Conservation (phyloP, 345 rosid species). For the Arabis hirsuta region DNA sequence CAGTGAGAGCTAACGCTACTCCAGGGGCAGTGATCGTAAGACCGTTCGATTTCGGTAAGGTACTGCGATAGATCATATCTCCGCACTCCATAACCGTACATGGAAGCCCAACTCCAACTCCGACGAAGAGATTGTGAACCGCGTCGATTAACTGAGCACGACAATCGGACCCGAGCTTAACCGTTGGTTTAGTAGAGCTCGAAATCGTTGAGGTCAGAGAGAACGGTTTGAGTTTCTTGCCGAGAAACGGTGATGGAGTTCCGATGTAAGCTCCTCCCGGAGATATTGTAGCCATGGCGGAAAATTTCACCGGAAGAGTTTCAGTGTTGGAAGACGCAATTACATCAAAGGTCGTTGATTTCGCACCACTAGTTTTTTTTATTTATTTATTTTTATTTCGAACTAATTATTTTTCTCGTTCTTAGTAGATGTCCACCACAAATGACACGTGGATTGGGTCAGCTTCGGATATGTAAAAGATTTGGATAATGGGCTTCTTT, state of each 20-base stretch:
- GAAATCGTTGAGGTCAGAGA: conserved; percentile 37
- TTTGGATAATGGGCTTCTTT: conserved; percentile 4
- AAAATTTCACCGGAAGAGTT: conserved; percentile 20
- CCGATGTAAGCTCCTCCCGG: conserved; percentile 59
- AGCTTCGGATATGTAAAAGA: conserved; percentile 14
- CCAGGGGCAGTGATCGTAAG: conserved; percentile 84
- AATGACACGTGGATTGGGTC: conserved; percentile 12
- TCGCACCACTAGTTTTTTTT: conserved; percentile 39
- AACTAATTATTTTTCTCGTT: background rate
- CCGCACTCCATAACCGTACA: conserved; percentile 99
- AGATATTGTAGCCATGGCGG: conserved; percentile 66
- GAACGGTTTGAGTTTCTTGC: conserved; percentile 55
- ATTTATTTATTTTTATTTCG: too few relatives aligned
- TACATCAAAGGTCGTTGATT: conserved; percentile 23
- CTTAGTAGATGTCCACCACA: conserved; percentile 14
- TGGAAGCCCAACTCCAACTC: conserved; percentile 97
- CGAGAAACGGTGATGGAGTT: conserved; percentile 63
- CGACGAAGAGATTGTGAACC: conserved; percentile 73
- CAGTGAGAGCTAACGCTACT: conserved; percentile 71
- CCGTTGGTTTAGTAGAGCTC: conserved; percentile 43
- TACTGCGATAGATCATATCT: conserved; percentile 90
- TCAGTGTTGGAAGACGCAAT: conserved; percentile 24
- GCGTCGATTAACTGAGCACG: conserved; percentile 61
- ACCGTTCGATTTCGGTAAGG: conserved; percentile 80
- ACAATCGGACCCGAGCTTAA: conserved; percentile 47